Conservation (phyloP, 306 rosid genomes). For the Astragalus membranaceus region DNA sequence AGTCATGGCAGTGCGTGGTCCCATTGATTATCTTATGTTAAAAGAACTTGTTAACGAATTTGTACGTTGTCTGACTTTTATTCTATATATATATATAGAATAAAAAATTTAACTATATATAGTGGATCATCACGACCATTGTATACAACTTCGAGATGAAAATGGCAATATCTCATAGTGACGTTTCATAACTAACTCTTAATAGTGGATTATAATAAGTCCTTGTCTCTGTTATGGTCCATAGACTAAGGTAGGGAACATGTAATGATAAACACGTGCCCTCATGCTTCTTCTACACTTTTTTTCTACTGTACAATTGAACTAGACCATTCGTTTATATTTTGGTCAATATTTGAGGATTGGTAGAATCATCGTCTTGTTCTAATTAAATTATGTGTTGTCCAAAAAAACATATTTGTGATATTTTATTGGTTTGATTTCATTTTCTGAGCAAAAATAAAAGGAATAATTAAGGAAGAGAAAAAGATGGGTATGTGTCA, state of each 20-base stretch:
- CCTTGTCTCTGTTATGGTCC: slow-evolving; percentile 26
- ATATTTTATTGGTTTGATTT: slow-evolving; percentile 19
- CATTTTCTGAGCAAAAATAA: background rate
- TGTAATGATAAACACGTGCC: slow-evolving; percentile 29
- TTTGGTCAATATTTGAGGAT: slow-evolving; percentile 25
- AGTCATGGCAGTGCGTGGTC: background rate
- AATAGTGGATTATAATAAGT: slow-evolving; percentile 16
- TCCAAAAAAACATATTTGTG: slow-evolving; percentile 14
- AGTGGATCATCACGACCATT: background rate
- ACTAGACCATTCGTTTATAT: background rate
- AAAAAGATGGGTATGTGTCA: slow-evolving; percentile 7
- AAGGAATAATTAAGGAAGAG: background rate
- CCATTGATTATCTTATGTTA: background rate
- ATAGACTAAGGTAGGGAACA: slow-evolving; percentile 16
- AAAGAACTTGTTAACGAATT: background rate
- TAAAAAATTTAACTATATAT: too few species aligned
- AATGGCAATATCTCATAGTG: slow-evolving; percentile 22
- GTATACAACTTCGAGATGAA: background rate
- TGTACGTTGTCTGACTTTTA: background rate
- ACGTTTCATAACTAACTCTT: slow-evolving; percentile 14
- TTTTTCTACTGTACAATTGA: background rate
- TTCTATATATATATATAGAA: too few species aligned
- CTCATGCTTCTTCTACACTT: background rate
- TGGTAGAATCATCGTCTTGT: background rate
- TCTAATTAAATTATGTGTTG: background rate